Evolutionary conservation across 768 basidiomycete species (phyloP).

Genomic region (Terana coerulea): DNA sequence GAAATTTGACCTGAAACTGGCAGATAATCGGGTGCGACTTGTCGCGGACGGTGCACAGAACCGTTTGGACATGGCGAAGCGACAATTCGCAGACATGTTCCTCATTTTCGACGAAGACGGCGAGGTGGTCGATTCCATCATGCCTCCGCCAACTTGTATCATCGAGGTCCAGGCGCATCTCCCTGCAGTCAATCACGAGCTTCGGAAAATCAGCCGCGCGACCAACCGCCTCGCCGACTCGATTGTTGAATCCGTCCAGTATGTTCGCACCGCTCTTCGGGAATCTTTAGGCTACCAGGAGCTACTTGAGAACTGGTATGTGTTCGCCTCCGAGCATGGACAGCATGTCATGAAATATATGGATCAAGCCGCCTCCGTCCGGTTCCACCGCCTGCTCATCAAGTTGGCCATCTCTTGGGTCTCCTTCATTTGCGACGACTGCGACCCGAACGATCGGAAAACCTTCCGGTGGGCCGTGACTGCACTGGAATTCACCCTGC

Average conservation of each 20-base stretch:
- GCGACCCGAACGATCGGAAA: constrained; percentile 90
- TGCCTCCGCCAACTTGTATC: constrained; percentile 45
- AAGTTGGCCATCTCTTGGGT: constrained; percentile 96
- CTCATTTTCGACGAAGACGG: constrained; percentile 54
- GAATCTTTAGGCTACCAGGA: constrained; percentile 71
- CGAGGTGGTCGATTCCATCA: constrained; percentile 40
- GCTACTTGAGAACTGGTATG: constrained; percentile 88
- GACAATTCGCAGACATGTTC: constrained; percentile 67
- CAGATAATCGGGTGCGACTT: constrained; percentile 86
- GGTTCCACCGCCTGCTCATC: constrained; percentile 82
- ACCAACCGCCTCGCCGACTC: constrained; percentile 89
- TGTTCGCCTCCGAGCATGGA: constrained; percentile 95
- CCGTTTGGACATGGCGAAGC: constrained; percentile 72
- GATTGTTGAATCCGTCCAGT: constrained; percentile 88
- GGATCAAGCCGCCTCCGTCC: constrained; percentile 64
- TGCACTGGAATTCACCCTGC: constrained; percentile 88
- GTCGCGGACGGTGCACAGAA: constrained; percentile 86
- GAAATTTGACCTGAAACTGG: constrained; percentile 57
- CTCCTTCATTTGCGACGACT: constrained; percentile 97
- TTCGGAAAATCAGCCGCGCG: constrained; percentile 86
- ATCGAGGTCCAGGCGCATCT: constrained; percentile 88
- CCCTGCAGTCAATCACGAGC: constrained; percentile 82
- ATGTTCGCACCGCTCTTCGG: constrained; percentile 68
- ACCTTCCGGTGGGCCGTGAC: constrained; percentile 99
- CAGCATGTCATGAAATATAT: constrained; percentile 86